Base-by-base conservation (phyloP, 257 asterid genomes). In the Solanum pinnatisectum region DNA sequence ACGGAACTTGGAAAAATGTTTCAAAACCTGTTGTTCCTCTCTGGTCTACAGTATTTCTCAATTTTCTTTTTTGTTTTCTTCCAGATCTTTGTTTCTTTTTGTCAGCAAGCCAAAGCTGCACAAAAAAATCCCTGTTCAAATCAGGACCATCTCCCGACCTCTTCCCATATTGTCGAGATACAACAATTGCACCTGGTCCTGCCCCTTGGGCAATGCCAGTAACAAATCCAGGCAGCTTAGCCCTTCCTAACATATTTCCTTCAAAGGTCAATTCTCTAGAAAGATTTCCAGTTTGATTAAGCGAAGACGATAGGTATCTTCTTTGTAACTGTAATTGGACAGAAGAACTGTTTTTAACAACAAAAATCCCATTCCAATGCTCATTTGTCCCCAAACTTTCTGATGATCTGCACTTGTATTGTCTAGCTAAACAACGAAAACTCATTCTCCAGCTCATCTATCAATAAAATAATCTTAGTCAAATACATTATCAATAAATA, bases 41-140 rank as follows among this genome's bases (percentile, higher is more conserved):
- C 84, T 78, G 79, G 73, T 87, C 88, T 77, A 82, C 78, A 52
- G 74, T 76, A 77, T 89, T 88, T 81, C 85, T 81, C 85, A 81
- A 87, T 86, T 89, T 94, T 33, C 36, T 89, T 60, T 89, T 93
- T 87, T 86, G 89, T 86, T 87, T 89, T 33, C 59, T 90, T 83
- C 85, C 88, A 73, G 87, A 81, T 86, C 74, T 88, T 87, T 82
- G 71, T 90, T 90, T 93, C 91, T 91, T 93, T 89, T 87, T 90
- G 89, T 95, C 98, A 79, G 91, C 92, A 87, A 88, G 83, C 98
- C 99, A 96, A 83, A 94, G 99, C 87, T 87, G 95, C 35, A 93
- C 95, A 87, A 95, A 90, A 88, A 96, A 94, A 52, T 94, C 98
- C 90, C 98, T 91, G 88, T 89, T 94, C 92, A 97, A 90, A 87